Evolutionary conservation across 2,329 filamentous ascomycete genomes (phyloP).

Genomic region (Samsoniella hepiali): DNA sequence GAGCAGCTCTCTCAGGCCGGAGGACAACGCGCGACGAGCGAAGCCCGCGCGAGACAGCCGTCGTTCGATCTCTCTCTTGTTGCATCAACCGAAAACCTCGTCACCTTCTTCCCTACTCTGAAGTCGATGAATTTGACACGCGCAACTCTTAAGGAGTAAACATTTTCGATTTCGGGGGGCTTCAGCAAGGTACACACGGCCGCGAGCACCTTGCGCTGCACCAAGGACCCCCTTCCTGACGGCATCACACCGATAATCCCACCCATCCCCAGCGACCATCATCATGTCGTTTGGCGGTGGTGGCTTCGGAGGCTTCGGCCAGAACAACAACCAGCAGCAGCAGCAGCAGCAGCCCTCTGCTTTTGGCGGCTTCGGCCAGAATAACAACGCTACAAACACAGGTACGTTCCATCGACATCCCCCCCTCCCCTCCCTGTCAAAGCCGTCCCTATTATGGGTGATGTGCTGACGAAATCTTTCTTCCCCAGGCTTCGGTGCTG

Average conservation of each 20-base stretch:
- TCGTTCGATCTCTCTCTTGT: neutral
- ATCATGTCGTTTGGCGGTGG: constrained; percentile 56
- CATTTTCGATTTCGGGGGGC: neutral
- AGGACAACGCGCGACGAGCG: constrained; percentile 3
- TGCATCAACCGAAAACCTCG: neutral
- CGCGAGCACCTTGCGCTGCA: neutral
- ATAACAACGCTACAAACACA: constrained; percentile 38
- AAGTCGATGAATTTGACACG: constrained; percentile 7
- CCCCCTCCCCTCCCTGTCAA: constrained; percentile 20
- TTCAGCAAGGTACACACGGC: neutral
- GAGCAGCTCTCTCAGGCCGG: constrained; percentile 9
- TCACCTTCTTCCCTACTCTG: neutral
- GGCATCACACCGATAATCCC: neutral
- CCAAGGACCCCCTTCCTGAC: neutral
- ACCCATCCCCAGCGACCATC: constrained; percentile 18
- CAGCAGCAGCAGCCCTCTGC: constrained; percentile 34
- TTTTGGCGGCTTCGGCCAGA: constrained; percentile 58
- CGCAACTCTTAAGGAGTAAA: neutral
- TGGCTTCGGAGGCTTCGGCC: constrained; percentile 57
- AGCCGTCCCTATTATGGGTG: constrained; percentile 20
- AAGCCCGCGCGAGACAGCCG: neutral
- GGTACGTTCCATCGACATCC: constrained; percentile 45
- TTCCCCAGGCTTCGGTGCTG: constrained; percentile 33
- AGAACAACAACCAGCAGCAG: constrained; percentile 49
- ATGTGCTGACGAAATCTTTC: constrained; percentile 24